Evolutionary conservation across 2,329 filamentous ascomycete species (phyloP).

Genomic region (Salinomyces thailandicus): DNA sequence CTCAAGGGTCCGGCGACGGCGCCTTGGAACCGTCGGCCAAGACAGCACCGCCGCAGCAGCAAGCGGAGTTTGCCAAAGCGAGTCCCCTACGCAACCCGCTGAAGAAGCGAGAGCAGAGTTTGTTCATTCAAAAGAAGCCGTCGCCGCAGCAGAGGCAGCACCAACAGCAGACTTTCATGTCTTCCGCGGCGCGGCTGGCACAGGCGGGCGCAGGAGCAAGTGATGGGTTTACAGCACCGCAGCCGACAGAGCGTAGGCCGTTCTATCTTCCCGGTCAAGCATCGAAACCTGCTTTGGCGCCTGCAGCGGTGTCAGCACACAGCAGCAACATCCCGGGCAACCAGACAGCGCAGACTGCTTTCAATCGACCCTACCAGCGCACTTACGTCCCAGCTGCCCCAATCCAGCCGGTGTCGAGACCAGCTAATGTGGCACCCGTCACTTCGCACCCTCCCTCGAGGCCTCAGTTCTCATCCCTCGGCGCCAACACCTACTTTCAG

Average conservation of each 20-base stretch:
- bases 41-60: conserved; percentile 6
- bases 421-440: conserved; percentile 36
- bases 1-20: conserved; percentile 10
- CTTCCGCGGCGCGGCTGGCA: conserved; percentile 3
- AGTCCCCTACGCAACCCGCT: conserved; percentile 44
- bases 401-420: conserved; percentile 30
- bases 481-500: conserved; percentile 31
- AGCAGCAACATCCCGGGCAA: conserved; percentile 23
- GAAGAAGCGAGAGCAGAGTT: conserved; percentile 15
- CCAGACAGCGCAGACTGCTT: conserved; percentile 21
- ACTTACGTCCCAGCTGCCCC: conserved; percentile 16
- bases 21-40: conserved; percentile 7
- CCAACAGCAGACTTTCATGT: conserved; percentile 2
- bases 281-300: neutral
- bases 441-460: conserved; percentile 41
- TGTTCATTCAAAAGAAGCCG: conserved; percentile 17
- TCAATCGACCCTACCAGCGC: conserved; percentile 8
- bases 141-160: conserved; percentile 4
- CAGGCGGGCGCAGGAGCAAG: neutral
- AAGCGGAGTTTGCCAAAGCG: conserved; percentile 48
- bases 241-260: conserved; percentile 4
- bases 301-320: neutral
- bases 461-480: conserved; percentile 44
- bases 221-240: neutral
- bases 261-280: conserved; percentile 20